Base-by-base conservation (phyloP, 331 rosid species). In the Acacia pycnantha region DNA sequence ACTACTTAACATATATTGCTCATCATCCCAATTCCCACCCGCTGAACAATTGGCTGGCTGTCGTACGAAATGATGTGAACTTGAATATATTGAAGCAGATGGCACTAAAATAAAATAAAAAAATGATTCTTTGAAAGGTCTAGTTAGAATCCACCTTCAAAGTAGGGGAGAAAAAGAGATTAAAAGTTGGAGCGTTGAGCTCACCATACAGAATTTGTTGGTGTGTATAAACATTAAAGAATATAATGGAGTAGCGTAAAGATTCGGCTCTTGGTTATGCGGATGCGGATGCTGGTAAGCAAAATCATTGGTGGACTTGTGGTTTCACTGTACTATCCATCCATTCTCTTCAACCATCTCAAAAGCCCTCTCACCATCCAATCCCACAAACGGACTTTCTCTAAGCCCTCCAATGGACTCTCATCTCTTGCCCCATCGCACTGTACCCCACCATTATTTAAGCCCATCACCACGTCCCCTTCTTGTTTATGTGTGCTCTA, bases 61-160 rank as follows among this genome's bases (percentile, higher is more conserved):
- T 72, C 86, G 59, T 35, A 83, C 67, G 0, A 68, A 83, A 69
- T 81, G 88, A 78, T 82, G 86, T 33, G 77, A 83, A 78, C 86
- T 71, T 37, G 51, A 77, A 26, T 43, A 35, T 35, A 35, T 35
- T 35, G 33, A 46, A 65, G 35, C 50, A 77, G 35, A 74, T 26
- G 24, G 61, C 70, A 58, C 77, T 77, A 56, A 70, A 74, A 26
- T 72, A 61, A 56, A 54, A 41, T 18, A 66, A 74, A 70, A 70
- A 22, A 7, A 1, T 11, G 11, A 0, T 14, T 40, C 2, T 12
- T 10, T 40, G 35, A 2, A 69, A 76, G 35, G 73, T 66, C 37
- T 74, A 66, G 67, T 77, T 80, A 24, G 76, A 80, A 77, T 73
- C 73, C 78, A 82, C 40, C 68, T 31, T 14, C 15, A 31, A 64